phyloP scores from a whole-genome alignment of 2,329 filamentous ascomycete genomes.

The Colletotrichum tofieldiae region DNA sequence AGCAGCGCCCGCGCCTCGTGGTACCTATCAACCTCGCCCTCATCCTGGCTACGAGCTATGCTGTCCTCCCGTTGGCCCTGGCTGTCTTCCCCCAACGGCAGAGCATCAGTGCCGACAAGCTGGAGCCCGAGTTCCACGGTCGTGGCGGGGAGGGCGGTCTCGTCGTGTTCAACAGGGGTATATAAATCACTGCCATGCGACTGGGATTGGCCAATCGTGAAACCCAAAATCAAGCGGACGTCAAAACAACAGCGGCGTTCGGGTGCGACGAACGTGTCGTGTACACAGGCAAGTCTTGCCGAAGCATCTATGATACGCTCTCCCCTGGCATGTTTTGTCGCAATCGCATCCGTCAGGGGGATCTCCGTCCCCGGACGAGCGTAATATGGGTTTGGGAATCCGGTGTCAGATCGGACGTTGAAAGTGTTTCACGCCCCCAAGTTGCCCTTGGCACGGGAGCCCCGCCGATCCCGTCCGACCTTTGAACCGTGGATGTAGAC shows the following conservation, averaged over 20 bases:
- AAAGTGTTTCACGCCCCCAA: constrained; percentile 35
- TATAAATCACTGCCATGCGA: constrained; percentile 63
- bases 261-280: constrained; percentile 9
- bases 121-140: constrained; percentile 91
- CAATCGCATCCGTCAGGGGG: constrained; percentile 15
- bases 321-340: background rate
- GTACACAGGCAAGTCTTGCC: constrained; percentile 12
- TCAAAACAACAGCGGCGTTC: background rate
- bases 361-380: constrained; percentile 10
- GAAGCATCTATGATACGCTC: constrained; percentile 9
- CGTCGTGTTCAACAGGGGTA: constrained; percentile 97
- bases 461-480: constrained; percentile 15
- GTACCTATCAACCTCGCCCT: constrained; percentile 88
- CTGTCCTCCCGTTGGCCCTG: constrained; percentile 90
- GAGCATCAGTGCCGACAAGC: constrained; percentile 78
- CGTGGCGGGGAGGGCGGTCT: constrained; percentile 83
- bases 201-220: constrained; percentile 9
- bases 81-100: constrained; percentile 95
- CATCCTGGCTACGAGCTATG: constrained; percentile 88
- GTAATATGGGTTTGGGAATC: constrained; percentile 28
- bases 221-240: constrained; percentile 4
- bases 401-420: constrained; percentile 35
- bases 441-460: constrained; percentile 20
- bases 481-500: constrained; percentile 4
- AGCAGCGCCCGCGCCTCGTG: constrained; percentile 81